phyloP scores from a whole-genome alignment of 2,329 filamentous ascomycete species.

The Trematosphaeria pertusa region DNA sequence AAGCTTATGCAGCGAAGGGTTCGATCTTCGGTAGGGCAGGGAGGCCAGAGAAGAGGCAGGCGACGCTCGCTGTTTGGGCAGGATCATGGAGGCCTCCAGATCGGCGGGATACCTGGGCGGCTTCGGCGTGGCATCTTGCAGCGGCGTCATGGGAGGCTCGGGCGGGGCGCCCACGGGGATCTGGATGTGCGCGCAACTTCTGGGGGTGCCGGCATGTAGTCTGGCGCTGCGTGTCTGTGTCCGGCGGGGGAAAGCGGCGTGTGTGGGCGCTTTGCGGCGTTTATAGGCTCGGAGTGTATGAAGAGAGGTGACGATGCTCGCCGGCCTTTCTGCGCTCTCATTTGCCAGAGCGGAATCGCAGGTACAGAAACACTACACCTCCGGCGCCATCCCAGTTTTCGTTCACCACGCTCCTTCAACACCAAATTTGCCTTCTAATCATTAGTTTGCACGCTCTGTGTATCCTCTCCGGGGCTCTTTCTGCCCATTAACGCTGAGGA shows the following conservation, averaged over 20 bases:
- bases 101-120: slow-evolving; percentile 60
- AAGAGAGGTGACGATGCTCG: slow-evolving; percentile 31
- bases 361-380: slow-evolving; percentile 33
- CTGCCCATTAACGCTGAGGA: neutral
- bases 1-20: slow-evolving; percentile 59
- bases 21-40: slow-evolving; percentile 62
- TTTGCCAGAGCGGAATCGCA: slow-evolving; percentile 26
- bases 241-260: slow-evolving; percentile 7
- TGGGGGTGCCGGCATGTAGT: slow-evolving; percentile 44
- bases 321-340: slow-evolving; percentile 43
- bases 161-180: slow-evolving; percentile 44
- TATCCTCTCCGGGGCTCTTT: neutral
- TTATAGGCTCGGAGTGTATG: slow-evolving; percentile 15
- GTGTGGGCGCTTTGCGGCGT: slow-evolving; percentile 4
- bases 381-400: slow-evolving; percentile 26
- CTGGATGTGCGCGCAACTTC: slow-evolving; percentile 35
- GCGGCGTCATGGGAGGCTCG: slow-evolving; percentile 50
- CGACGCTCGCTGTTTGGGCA: slow-evolving; percentile 66
- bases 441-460: neutral
- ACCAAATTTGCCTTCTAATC: neutral
- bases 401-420: slow-evolving; percentile 13
- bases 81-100: slow-evolving; percentile 65
- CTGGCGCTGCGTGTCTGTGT: slow-evolving; percentile 11
- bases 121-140: slow-evolving; percentile 48
- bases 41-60: slow-evolving; percentile 67